Base-by-base conservation (phyloP, 1,284 basidiomycete genomes). In the Meira nashicola region DNA sequence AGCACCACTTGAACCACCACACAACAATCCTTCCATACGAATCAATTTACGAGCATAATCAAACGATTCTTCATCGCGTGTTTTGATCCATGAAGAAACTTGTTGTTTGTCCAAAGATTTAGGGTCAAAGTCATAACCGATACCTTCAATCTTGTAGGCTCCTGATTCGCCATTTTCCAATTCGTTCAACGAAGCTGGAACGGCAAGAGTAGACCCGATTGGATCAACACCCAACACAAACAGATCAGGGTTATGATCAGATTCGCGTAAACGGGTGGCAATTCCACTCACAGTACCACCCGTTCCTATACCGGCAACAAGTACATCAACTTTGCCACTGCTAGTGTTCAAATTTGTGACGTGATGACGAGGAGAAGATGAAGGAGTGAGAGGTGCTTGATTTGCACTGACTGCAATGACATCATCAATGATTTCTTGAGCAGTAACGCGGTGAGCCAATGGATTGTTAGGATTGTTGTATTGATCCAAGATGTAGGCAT, bases 201-300 rank as follows among this genome's bases (percentile, higher is more conserved):
- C 70, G 0, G 92, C 90, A 40, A 97, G 85, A 60, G 93, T 85
- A 66, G 91, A 94, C 17, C 94, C 94, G 69, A 92, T 89, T 33
- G 94, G 94, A 80, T 98, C 94, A 28, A 92, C 84, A 3, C 86
- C 93, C n/a, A 98, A 84, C 15, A 95, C 83, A 49, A 55, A 65
- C 58, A 66, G 60, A 52, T 59, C 25, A 2, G 71, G 71, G 55
- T 73, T 73, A 67, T 73, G 71, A 55, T 73, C 68, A 2, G 54
- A 11, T 8, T 38, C 72, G 71, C 23, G 89, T 72, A 96, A 82
- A 1, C 89, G 90, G 38, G 86, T 83, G 6, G 90, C 88, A 28
- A 93, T 79, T 3, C 94, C 94, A 17, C 89, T 90, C 63, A 98
- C 82, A 0, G 94, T 96, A 9, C 94, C 94, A 33, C 94, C 94